Conservation (phyloP, 2,329 filamentous ascomycete genomes). For the Aspergillus hortae region DNA sequence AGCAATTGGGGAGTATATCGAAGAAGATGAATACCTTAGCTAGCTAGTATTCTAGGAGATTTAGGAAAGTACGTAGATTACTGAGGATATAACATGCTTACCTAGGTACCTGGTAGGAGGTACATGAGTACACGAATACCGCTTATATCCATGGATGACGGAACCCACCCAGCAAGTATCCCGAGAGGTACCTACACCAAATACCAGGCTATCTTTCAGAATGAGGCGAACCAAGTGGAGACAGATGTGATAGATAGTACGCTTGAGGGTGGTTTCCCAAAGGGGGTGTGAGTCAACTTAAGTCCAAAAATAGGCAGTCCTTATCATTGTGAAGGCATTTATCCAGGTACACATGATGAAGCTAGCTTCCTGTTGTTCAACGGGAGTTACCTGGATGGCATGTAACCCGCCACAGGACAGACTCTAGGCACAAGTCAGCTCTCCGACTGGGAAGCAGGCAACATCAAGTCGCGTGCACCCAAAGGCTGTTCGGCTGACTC, state of each 20-base stretch:
- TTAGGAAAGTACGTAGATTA: too few relatives aligned
- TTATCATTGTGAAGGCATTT: neutral
- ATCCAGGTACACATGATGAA: too few relatives aligned
- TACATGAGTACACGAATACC: too few relatives aligned
- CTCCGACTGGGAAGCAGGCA: neutral
- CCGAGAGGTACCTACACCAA: neutral
- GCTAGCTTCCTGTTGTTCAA: too few relatives aligned
- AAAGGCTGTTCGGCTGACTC: constrained; percentile 9
- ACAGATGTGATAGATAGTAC: neutral
- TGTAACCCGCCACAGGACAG: neutral
- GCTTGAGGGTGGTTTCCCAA: neutral
- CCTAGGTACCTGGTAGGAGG: too few relatives aligned
- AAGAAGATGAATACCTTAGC: neutral
- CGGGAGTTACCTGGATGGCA: neutral
- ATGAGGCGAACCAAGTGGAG: constrained; percentile 5
- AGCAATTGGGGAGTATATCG: neutral
- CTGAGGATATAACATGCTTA: too few relatives aligned
- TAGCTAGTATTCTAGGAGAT: too few relatives aligned
- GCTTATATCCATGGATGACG: neutral
- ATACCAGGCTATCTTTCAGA: neutral
- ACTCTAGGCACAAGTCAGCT: neutral
- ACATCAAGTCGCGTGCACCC: constrained; percentile 6
- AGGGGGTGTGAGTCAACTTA: constrained; percentile 6
- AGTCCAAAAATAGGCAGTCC: constrained; percentile 1
- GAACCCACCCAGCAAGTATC: constrained; percentile 16